These are phyloP conservation scores for Staphylotrichum longicolle DNA, from an alignment of 495 filamentous ascomycete genomes.

Conservation along the genomic window DNA sequence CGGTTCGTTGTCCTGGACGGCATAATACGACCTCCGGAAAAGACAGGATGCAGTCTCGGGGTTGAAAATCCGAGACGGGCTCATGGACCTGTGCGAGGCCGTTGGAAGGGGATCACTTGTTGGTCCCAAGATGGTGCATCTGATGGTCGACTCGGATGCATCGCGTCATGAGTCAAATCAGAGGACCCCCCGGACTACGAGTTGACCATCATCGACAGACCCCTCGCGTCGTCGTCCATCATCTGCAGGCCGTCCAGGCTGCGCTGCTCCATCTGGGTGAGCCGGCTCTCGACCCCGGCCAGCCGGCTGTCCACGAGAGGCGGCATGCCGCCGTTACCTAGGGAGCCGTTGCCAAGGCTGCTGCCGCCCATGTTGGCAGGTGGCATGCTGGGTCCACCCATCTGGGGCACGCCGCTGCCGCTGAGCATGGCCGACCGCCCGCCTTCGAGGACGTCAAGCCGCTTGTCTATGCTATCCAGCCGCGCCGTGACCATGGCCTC, in stretches of 20 bases:
- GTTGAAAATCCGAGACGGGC: no score
- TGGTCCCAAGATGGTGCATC: no score
- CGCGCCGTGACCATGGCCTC: slow-evolving; percentile 30
- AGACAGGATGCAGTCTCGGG: no score
- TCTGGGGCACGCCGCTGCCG: slow-evolving; percentile 28
- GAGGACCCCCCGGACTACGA: slow-evolving; percentile 18
- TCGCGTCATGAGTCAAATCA: no score
- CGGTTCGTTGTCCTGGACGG: no score
- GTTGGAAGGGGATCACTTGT: no score
- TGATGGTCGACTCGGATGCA: no score
- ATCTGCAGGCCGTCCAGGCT: slow-evolving; percentile 46
- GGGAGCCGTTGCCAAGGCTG: slow-evolving; percentile 26
- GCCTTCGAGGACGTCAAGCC: slow-evolving; percentile 44
- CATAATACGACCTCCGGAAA: no score
- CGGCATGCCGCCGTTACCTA: slow-evolving; percentile 35
- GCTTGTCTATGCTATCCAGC: slow-evolving; percentile 44
- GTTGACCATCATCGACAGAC: slow-evolving; percentile 35
- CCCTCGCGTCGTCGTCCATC: slow-evolving; percentile 45
- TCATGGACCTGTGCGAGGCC: no score
- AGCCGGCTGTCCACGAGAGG: slow-evolving; percentile 40
- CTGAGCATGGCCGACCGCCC: slow-evolving; percentile 30
- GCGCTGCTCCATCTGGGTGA: slow-evolving; percentile 42
- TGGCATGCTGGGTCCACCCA: slow-evolving; percentile 35
- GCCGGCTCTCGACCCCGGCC: slow-evolving; percentile 40
- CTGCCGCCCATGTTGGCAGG: slow-evolving; percentile 37